Base-by-base conservation (phyloP, 2,329 filamentous ascomycete genomes). In the Hypoxylon sp. region DNA sequence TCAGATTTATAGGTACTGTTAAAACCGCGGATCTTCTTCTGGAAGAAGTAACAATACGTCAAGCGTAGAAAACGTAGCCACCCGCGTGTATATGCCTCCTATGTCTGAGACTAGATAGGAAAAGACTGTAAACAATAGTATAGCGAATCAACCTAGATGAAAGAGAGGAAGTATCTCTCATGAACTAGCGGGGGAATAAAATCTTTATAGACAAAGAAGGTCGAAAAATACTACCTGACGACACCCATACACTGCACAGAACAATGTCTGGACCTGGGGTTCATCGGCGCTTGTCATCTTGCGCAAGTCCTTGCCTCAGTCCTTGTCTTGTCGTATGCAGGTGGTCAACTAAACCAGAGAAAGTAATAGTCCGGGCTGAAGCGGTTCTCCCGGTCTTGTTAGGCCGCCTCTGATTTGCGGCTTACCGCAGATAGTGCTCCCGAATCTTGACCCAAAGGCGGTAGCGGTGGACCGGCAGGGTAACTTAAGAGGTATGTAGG, bases 241-340 rank as follows among this genome's bases (percentile, higher is more conserved):
- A 71, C 68, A 72, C 68, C 70, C 61, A 71, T 60, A 64, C 24
- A 66, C 62, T 26, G 57, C 44, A 66, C 59, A 51, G 63, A 64
- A 65, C 39, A 44, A 69, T 59, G 66, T 48, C 59, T 67, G 39
- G 66, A 55, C 65, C 39, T 63, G 51, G 58, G 39, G 29, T 67
- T 56, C 48, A 68, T 59, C 64, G 65, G 53, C 61, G 65, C 53
- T 55, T 65, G 64, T 70, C 50, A 65, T 61, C 61, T 65, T 39
- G 47, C 50, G 51, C 46, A 61, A 64, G 19, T 33, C 33, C 37
- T 53, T 11, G 39, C 39, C 67, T 57, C 53, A 64, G 19, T 33
- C 39, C 37, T 53, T 44, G 39, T 39, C 67, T 57, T 56, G 58
- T 53, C 54, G 17, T 52, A 60, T 64, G 63, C 51, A 59, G 50